Evolutionary conservation across 1,284 basidiomycete species (phyloP).

Genomic region (Melampsora larici-populina): DNA sequence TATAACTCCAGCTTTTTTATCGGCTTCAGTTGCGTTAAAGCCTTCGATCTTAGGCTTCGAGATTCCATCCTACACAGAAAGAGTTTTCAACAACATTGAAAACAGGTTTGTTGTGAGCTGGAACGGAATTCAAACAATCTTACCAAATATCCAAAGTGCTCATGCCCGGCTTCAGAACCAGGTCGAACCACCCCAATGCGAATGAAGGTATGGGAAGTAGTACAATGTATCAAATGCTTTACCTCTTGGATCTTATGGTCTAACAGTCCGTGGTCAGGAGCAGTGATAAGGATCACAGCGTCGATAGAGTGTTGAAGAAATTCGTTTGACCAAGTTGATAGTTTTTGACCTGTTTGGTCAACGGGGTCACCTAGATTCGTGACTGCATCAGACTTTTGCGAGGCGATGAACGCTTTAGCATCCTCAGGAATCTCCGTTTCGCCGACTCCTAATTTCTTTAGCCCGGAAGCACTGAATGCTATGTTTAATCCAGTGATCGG

Average conservation of each 20-base stretch:
- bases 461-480: constrained; percentile 12
- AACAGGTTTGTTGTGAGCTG: no score
- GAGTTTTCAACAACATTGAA: background rate
- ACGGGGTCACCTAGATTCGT: constrained; percentile 27
- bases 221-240: background rate
- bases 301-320: constrained; percentile 29
- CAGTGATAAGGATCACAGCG: constrained; percentile 9
- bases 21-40: constrained; percentile 5
- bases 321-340: constrained; percentile 35
- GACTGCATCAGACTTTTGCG: constrained; percentile 19
- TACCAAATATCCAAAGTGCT: background rate
- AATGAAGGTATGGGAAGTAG: no score
- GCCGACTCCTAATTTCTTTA: constrained; percentile 3
- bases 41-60: constrained; percentile 14
- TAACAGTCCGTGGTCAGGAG: constrained; percentile 7
- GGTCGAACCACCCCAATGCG: background rate
- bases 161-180: background rate
- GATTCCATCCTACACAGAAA: constrained; percentile 31
- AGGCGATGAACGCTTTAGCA: constrained; percentile 8
- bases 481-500: constrained; percentile 32
- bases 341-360: constrained; percentile 15
- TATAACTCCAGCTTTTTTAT: constrained; percentile 35
- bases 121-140: no score
- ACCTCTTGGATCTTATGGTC: background rate
- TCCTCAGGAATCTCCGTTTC: constrained; percentile 20